Base-by-base conservation (phyloP, 768 basidiomycete genomes). In the Calvatia gigantea region DNA sequence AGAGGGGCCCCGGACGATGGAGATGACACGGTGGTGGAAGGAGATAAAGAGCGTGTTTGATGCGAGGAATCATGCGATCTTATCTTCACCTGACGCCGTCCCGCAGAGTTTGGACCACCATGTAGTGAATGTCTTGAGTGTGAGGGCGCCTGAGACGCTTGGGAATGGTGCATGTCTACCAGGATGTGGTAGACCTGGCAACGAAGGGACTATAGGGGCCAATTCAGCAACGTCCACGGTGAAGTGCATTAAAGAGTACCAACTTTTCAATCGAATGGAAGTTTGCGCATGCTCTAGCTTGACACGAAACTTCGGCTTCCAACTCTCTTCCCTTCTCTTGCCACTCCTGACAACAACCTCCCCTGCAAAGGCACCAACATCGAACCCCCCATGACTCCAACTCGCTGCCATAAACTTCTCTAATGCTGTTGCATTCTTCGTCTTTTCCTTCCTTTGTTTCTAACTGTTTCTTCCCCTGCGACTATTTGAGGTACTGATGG, bases 131-230 rank as follows among this genome's bases (percentile, higher is more conserved):
- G 79, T 78, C 51, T 79, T 69, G 6, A 92, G 72, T 0, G 78
- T 82, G 46, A 91, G 66, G 4, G 91, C 73, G 54, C 85, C 71
- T 3, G 82, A 75, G 38, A 87, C 62, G 5, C 77, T 67, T 9
- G 87, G 89, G 2, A 85, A 72, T 6, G 82, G 80, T 1, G 59
- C 61, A 49, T 75, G 69, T 8, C 68, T 61, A 14, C 84, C 84
- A 2, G 86, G 84, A 17, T 69, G 67, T 15, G 89, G 89, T 14
- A 91, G 69, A 3, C 86, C 86, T 39, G 87, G 86, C 6, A 91
- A 61, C 6, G 72, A 65, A 6, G 85, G 86, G 25, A 89, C 88
- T 90, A 59, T 7, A 61, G 42, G 35, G n/a, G 14, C 25, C 6
- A 43, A 11, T n/a, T 59, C 33, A 57, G 52, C 58, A 33, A 49